phyloP scores from a whole-genome alignment of 2,329 filamentous ascomycete species.

The Scedosporium aurantiacum region DNA sequence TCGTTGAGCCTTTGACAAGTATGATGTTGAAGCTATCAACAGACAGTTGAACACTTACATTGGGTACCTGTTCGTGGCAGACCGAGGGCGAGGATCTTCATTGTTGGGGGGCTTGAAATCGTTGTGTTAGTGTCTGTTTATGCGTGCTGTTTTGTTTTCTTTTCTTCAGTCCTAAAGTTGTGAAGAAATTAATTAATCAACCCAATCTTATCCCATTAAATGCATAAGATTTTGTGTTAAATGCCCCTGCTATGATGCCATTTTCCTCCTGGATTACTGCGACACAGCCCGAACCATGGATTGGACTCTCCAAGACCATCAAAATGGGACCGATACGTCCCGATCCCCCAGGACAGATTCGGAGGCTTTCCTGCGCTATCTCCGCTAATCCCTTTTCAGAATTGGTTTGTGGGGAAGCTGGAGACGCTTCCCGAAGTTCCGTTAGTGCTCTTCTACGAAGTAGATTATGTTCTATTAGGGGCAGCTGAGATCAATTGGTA shows the following conservation, averaged over 20 bases:
- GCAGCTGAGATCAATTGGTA: neutral
- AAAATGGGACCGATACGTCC: neutral
- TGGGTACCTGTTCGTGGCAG: slow-evolving; percentile 61
- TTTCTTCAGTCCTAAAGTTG: neutral
- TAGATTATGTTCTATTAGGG: neutral
- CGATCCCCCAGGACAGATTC: neutral
- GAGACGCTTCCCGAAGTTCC: neutral
- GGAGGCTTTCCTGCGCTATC: neutral
- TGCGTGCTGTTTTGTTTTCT: too few relatives aligned
- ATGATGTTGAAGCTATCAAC: neutral
- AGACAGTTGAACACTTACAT: slow-evolving; percentile 34
- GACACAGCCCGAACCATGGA: neutral
- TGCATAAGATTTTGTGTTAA: neutral
- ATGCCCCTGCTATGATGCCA: neutral
- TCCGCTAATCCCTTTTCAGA: neutral
- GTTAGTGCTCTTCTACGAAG: neutral
- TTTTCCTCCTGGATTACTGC: neutral
- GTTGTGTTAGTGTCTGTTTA: neutral
- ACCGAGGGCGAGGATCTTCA: slow-evolving; percentile 61
- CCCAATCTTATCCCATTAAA: neutral
- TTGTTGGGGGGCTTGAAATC: slow-evolving; percentile 18
- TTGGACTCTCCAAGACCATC: neutral
- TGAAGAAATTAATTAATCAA: neutral
- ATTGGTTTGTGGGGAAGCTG: neutral
- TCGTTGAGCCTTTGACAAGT: too few relatives aligned